phyloP scores from a whole-genome alignment of 148 eudicot genomes.

The Cornus florida region DNA sequence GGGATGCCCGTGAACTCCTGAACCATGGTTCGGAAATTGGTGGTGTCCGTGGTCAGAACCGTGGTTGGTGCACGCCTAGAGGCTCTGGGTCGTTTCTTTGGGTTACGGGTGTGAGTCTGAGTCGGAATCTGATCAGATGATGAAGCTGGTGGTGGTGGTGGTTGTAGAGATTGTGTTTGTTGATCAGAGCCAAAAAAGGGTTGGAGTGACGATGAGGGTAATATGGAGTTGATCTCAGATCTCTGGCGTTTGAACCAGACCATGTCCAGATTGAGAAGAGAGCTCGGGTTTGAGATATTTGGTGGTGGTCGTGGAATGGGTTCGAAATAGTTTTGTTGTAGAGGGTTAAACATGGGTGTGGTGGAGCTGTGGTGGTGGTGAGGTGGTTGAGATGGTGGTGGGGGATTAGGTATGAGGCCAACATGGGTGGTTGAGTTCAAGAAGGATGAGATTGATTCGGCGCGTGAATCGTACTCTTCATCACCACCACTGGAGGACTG shows the following conservation, averaged over 20 bases:
- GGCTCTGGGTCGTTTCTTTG: slow-evolving; percentile 79
- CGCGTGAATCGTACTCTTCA: slow-evolving; percentile 56
- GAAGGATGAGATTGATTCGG: slow-evolving; percentile 20
- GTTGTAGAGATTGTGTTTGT: neutral
- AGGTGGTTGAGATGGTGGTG: slow-evolving; percentile 5
- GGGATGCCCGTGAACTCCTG: slow-evolving; percentile 94
- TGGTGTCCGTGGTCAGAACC: slow-evolving; percentile 77
- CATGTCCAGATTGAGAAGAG: slow-evolving; percentile 34
- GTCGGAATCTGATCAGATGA: neutral
- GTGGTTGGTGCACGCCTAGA: slow-evolving; percentile 89
- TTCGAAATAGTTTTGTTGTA: slow-evolving; percentile 20
- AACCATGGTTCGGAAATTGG: slow-evolving; percentile 91
- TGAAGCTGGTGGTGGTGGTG: neutral
- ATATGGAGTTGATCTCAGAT: slow-evolving; percentile 19
- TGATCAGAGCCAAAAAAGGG: slow-evolving; percentile 21
- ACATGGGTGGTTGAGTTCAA: slow-evolving; percentile 9
- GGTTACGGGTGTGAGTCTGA: slow-evolving; percentile 35
- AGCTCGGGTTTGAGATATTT: slow-evolving; percentile 10
- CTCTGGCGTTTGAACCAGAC: slow-evolving; percentile 35
- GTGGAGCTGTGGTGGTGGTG: slow-evolving; percentile 6
- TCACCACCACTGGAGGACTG: slow-evolving; percentile 67
- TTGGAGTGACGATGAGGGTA: slow-evolving; percentile 3
- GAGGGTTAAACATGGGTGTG: slow-evolving; percentile 25
- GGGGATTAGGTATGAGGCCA: slow-evolving; percentile 13
- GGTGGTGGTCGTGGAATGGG: slow-evolving; percentile 22